Evolutionary conservation across 2,329 filamentous ascomycete species (phyloP).

Genomic region (Clarireedia homoeocarpa): DNA sequence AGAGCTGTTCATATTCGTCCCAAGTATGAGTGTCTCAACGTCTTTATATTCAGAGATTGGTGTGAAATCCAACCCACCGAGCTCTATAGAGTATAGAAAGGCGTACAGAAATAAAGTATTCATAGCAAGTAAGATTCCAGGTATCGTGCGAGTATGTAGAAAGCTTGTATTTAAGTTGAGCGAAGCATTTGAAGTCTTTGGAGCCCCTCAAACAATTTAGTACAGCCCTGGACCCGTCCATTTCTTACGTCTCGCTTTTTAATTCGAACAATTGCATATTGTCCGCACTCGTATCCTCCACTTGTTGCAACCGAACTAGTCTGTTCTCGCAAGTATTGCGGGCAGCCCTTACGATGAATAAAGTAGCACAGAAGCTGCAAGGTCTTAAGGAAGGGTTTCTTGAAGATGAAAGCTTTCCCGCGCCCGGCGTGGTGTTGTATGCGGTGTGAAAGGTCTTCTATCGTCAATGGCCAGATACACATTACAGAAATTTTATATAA

Average conservation of each 20-base stretch:
- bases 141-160: too few species aligned
- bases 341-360: background rate
- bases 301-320: background rate
- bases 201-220: too few species aligned
- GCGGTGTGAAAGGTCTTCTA: slow-evolving; percentile 33
- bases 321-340: background rate
- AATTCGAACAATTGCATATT: background rate
- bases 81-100: too few species aligned
- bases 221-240: background rate
- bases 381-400: slow-evolving; percentile 2
- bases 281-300: background rate
- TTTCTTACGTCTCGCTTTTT: background rate
- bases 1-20: too few species aligned
- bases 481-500: slow-evolving; percentile 51
- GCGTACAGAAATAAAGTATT: too few species aligned
- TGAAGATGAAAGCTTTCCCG: slow-evolving; percentile 6
- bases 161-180: too few species aligned
- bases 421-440: slow-evolving; percentile 7
- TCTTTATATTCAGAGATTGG: too few species aligned
- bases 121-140: too few species aligned
- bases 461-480: slow-evolving; percentile 47
- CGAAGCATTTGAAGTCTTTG: too few species aligned
- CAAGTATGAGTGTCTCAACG: too few species aligned
- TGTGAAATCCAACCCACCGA: too few species aligned
- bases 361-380: background rate